phyloP scores from a whole-genome alignment of 345 rosid genomes.

The Rhodomyrtus tomentosa region DNA sequence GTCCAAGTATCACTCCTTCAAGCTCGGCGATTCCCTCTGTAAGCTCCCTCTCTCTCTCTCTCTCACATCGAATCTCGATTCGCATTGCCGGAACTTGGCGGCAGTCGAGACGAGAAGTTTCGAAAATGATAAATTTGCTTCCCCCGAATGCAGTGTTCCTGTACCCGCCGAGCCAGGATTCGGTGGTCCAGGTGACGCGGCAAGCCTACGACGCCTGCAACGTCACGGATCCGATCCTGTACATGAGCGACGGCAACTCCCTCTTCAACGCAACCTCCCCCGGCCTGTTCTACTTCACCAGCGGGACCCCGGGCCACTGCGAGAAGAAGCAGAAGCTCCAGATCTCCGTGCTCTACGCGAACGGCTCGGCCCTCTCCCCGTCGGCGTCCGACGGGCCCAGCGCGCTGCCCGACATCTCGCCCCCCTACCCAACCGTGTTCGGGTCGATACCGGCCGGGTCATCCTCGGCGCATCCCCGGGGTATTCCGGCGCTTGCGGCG shows the following conservation, averaged over 20 bases:
- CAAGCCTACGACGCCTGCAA: conserved; percentile 58
- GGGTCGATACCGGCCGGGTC: conserved; percentile 63
- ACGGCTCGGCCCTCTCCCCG: conserved; percentile 39
- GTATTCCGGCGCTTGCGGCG: conserved; percentile 8
- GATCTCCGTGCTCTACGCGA: conserved; percentile 37
- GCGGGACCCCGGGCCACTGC: conserved; percentile 72
- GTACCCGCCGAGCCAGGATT: conserved; percentile 98
- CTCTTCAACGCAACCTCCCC: conserved; percentile 65
- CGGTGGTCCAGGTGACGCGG: conserved; percentile 66
- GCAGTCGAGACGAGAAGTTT: neutral
- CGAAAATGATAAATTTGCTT: neutral
- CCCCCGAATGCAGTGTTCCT: conserved; percentile 49
- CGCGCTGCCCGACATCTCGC: conserved; percentile 49
- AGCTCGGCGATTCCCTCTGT: conserved; percentile 79
- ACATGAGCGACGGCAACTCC: conserved; percentile 91
- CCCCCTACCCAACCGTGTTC: conserved; percentile 43
- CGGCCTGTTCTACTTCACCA: conserved; percentile 72
- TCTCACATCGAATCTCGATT: neutral
- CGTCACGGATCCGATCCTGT: conserved; percentile 66
- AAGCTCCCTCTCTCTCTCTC: conserved; percentile 2
- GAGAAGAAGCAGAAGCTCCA: conserved; percentile 77
- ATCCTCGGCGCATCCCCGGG: conserved; percentile 18
- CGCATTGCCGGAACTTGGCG: neutral
- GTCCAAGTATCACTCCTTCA: conserved; percentile 53
- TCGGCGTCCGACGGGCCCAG: conserved; percentile 19